These are phyloP conservation scores for Umbelopsis sp. DNA, from an alignment of 371 early-diverging fungal genomes.

Conservation along the genomic window DNA sequence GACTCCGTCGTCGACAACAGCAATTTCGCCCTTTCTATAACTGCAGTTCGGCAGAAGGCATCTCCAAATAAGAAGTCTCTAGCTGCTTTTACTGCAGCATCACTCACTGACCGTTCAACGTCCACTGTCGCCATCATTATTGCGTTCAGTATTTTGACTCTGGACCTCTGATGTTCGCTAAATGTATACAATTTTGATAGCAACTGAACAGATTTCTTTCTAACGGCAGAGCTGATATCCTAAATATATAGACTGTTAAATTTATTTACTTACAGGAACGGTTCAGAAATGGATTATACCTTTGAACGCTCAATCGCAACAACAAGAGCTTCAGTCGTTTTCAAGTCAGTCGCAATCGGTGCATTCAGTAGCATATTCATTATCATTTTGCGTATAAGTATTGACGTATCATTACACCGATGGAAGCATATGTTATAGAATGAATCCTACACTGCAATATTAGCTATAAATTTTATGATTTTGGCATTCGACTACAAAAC, in stretches of 20 bases:
- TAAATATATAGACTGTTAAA: neutral
- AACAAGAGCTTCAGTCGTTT: neutral
- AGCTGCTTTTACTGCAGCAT: too few species aligned
- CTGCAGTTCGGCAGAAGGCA: too few species aligned
- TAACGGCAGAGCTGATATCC: neutral
- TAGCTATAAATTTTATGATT: too few species aligned
- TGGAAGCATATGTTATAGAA: too few species aligned
- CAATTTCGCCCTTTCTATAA: too few species aligned
- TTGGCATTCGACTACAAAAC: too few species aligned
- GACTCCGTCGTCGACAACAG: too few species aligned
- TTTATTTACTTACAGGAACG: neutral
- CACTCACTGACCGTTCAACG: too few species aligned
- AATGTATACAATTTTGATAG: neutral
- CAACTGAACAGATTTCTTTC: neutral
- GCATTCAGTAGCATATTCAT: neutral
- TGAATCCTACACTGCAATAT: too few species aligned
- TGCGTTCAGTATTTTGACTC: too few species aligned
- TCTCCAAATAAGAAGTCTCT: too few species aligned
- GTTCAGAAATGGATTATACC: neutral
- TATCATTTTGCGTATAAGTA: neutral
- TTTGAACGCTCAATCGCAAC: neutral
- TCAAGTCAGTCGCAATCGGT: neutral
- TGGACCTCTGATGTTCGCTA: neutral
- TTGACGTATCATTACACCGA: neutral
- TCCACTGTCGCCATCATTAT: too few species aligned